Evolutionary conservation across 169 alveolate genomes (phyloP), one percentile per base, ranked within the genome.

Genomic region (Eimeria nieschulzi): DNA sequence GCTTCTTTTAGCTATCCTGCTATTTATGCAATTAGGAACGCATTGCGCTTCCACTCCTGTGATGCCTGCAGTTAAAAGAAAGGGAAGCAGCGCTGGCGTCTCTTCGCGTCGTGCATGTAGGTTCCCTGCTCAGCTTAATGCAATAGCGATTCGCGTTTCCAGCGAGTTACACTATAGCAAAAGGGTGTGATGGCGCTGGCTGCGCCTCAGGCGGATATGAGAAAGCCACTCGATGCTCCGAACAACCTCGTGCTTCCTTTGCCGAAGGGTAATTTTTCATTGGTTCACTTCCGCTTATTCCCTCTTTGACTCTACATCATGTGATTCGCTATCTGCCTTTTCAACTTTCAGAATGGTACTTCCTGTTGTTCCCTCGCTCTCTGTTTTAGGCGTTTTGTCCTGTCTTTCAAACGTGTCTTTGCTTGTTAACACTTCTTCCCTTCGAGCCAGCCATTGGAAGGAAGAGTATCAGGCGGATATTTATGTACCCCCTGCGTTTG

Each of bases 31-130:
- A 33, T 33, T 33, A 33, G 3, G 3, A 3, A 33, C 46, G 46
- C n/a, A 59, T 59, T 19, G 15, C 5, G 68, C 68, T 59, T 59
- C n/a, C 68, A 12, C 68, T n/a, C n/a, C 68, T 9, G 23, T 9
- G 12, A 10, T 21, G 71, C n/a, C 25, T 76, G 85, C 87, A 80
- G 87, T 73, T 80, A 26, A 23, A 15, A 59, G 87, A 80, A 21
- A 80, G 87, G 75, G 87, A 80, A 51, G 75, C 87, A 10, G 76
- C 87, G 25, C 87, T 80, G 23, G 75, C 55, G 53, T 46, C 87
- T 46, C 87, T 80, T 26, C 87, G 87, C 7, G 21, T 59, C 17
- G 87, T 73, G 55, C 72, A 80, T 19, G 87, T 80, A 61, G 33
- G 85, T 53, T 13, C 8, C 9, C 25, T 54, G 54, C 26, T 56